Percentiles rank a stretch among this genome's conserved stretches.
phyloP scores from a whole-genome alignment of 768 basidiomycete genomes.

The Rhizopogon vinicolor region DNA sequence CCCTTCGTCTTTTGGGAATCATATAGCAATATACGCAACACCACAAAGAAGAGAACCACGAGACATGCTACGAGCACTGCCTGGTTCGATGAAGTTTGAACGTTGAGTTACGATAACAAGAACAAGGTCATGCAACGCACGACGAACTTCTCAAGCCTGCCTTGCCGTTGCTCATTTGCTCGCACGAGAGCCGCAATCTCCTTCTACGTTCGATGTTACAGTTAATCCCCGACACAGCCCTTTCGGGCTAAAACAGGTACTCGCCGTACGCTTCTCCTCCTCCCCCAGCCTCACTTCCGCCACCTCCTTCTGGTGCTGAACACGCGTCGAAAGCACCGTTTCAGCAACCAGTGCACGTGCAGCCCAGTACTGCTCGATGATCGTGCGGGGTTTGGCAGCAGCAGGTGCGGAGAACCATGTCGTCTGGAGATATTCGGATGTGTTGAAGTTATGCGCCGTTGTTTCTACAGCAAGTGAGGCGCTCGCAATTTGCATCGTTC shows the following conservation, averaged over 20 bases:
- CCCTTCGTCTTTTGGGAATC: constrained; percentile 12
- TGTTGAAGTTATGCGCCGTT: neutral
- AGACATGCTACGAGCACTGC: constrained; percentile 13
- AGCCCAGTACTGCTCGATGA: constrained; percentile 62
- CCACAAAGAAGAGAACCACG: constrained; percentile 15
- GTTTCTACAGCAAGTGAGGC: constrained; percentile 2
- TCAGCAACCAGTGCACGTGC: constrained; percentile 63
- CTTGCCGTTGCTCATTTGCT: constrained; percentile 44
- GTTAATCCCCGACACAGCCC: neutral
- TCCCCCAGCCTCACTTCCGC: constrained; percentile 34
- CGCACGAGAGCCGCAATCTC: constrained; percentile 35
- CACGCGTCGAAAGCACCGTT: constrained; percentile 46
- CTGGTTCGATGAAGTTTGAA: constrained; percentile 4
- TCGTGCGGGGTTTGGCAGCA: constrained; percentile 20
- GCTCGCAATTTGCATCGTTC: constrained; percentile 26
- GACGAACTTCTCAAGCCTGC: constrained; percentile 45
- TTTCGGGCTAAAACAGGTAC: constrained; percentile 12
- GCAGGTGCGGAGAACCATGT: constrained; percentile 17
- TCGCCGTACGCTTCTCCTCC: constrained; percentile 44
- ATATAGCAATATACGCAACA: constrained; percentile 2
- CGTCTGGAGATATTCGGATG: constrained; percentile 6
- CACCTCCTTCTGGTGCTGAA: constrained; percentile 47
- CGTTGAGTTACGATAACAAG: constrained; percentile 7
- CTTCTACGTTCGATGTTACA: constrained; percentile 28
- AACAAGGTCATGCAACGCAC: constrained; percentile 30